Conservation (phyloP, 306 rosid genomes). For the Benincasa hispida region DNA sequence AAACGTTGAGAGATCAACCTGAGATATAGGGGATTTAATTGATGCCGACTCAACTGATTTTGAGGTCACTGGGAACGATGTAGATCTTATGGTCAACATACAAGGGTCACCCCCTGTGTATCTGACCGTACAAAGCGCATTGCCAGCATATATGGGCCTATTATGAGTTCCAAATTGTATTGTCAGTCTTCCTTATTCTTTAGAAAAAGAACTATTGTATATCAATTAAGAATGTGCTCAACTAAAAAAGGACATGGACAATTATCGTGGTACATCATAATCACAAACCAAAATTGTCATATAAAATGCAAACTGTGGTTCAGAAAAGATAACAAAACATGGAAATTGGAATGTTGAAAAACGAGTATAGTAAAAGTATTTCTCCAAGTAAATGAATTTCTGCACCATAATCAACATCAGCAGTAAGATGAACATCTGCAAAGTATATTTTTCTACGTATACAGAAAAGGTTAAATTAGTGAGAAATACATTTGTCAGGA, state of each 20-base stretch:
- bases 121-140: constrained; percentile 73
- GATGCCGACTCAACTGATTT: constrained; percentile 35
- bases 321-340: background rate
- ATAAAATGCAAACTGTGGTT: background rate
- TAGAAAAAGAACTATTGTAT: background rate
- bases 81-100: constrained; percentile 68
- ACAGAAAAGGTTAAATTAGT: background rate
- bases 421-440: background rate
- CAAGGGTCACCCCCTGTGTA: constrained; percentile 77
- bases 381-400: background rate
- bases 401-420: background rate
- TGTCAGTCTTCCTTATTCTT: background rate
- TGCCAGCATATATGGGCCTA: constrained; percentile 99
- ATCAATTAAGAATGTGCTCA: constrained; percentile 3
- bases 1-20: constrained; percentile 89
- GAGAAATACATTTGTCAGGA: background rate
- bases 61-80: constrained; percentile 53
- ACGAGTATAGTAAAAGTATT: background rate
- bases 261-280: background rate
- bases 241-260: background rate
- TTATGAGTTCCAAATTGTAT: constrained; percentile 13
- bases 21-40: constrained; percentile 51
- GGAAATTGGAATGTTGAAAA: background rate
- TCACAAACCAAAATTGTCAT: background rate
- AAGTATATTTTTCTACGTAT: background rate